Percentiles rank a stretch among this genome's conserved stretches.
These are phyloP conservation scores for Ceratocystis alfenasii DNA, from an alignment of 2,329 filamentous ascomycete species.

Conservation along the genomic window DNA sequence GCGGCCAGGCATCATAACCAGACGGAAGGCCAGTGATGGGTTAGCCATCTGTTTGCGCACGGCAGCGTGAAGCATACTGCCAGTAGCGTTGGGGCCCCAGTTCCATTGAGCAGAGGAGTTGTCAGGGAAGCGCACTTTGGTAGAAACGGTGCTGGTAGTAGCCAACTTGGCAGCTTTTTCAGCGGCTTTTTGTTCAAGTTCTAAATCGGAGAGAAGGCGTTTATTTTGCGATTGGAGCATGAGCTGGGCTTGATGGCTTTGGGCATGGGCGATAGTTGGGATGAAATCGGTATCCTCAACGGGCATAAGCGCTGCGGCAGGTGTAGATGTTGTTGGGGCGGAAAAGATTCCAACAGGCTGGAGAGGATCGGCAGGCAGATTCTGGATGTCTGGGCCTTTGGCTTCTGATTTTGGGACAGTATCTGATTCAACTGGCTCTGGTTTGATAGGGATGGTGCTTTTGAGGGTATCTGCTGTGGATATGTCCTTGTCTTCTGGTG, in stretches of 20 bases:
- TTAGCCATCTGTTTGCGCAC: slow-evolving; percentile 60
- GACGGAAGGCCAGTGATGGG: slow-evolving; percentile 53
- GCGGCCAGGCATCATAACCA: slow-evolving; percentile 51
- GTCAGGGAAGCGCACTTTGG: slow-evolving; percentile 82
- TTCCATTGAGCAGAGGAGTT: slow-evolving; percentile 63
- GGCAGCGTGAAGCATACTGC: slow-evolving; percentile 58
- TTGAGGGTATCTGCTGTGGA: slow-evolving; percentile 16
- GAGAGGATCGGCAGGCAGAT: slow-evolving; percentile 29
- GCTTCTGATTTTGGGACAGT: slow-evolving; percentile 16
- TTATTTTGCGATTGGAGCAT: slow-evolving; percentile 54
- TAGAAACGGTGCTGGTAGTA: slow-evolving; percentile 53
- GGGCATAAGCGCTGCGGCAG: slow-evolving; percentile 55
- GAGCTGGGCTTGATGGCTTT: slow-evolving; percentile 59
- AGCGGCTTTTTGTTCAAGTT: slow-evolving; percentile 58
- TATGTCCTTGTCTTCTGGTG: background rate
- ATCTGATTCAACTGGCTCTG: slow-evolving; percentile 23
- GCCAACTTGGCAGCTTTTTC: slow-evolving; percentile 54
- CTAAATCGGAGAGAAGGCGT: slow-evolving; percentile 69
- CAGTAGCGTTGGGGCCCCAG: slow-evolving; percentile 58
- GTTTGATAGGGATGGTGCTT: background rate
- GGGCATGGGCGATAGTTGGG: slow-evolving; percentile 63
- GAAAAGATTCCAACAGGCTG: slow-evolving; percentile 60
- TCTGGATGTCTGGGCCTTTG: background rate
- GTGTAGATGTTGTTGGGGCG: slow-evolving; percentile 61
- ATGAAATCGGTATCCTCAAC: slow-evolving; percentile 65